Evolutionary conservation across 805 yeast species (phyloP), one percentile per base, ranked within the genome.

Genomic region (Lachancea kluyveri): DNA sequence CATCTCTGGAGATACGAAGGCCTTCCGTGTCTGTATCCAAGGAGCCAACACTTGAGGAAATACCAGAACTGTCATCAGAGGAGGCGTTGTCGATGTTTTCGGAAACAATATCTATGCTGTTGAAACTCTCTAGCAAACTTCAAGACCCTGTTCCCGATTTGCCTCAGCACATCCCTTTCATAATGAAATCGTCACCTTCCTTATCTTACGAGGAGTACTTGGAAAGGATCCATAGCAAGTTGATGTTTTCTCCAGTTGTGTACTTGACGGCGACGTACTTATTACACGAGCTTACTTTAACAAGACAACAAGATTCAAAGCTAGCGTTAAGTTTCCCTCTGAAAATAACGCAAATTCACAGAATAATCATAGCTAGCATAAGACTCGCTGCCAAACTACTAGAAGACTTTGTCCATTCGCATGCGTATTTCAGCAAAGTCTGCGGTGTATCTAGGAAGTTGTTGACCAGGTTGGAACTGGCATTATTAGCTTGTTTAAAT

Each of bases 351-450:
- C 60, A 66, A 24, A 60, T 60, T 1, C 71, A 69, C 47, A 48
- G 76, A 10, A 35, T 70, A 16, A 57, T 68, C 9, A 54, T 68
- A 20, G 71, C 73, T 0, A 53, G 65, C 8, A 52, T 68, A 12
- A 49, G 74, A 4, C 45, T 70, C 1, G 67, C 74, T 7, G 59
- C 68, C 21, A 71, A 71, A 42, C 46, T 61, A n/a, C 45, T 67
- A 6, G 75, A 71, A 40, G 77, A 70, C 44, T 50, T 59, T 16
- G 57, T 59, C 24, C 68, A 66, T 41, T 59, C 65, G 3, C 74
- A 68, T 46, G 54, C 53, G 27, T 60, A 70, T 33, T 67, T 65
- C 35, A 66, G 72, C 23, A 64, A 64, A 24, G 72, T 67, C 1
- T 70, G 70, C 16, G 76, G 76, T 1, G 52, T 70, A 9, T 50